Evolutionary conservation across 768 basidiomycete species (phyloP).

Genomic region (Hemileccinum rubropunctum): DNA sequence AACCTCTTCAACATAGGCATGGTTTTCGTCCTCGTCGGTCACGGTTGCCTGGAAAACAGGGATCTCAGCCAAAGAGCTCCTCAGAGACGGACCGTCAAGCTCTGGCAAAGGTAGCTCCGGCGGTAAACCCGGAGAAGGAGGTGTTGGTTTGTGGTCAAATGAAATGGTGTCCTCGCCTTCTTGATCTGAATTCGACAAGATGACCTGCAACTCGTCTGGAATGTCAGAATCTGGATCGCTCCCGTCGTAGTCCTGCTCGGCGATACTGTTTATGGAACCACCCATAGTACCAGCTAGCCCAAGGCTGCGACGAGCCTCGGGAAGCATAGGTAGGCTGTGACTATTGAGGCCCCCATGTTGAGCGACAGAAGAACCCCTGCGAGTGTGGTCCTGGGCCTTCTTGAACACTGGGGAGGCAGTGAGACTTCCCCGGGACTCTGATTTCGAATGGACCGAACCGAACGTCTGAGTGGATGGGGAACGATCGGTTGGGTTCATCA

Average conservation of each 20-base stretch:
- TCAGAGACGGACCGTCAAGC: conserved; percentile 7
- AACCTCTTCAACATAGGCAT: conserved; percentile 40
- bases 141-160: conserved; percentile 13
- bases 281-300: conserved; percentile 71
- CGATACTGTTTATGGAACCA: conserved; percentile 49
- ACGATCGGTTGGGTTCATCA: conserved; percentile 16
- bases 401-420: conserved; percentile 36
- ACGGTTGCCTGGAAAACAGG: conserved; percentile 45
- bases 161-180: conserved; percentile 43
- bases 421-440: conserved; percentile 20
- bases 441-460: conserved; percentile 34
- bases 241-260: conserved; percentile 44
- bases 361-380: conserved; percentile 26
- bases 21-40: conserved; percentile 43
- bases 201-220: conserved; percentile 70
- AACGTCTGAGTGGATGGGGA: conserved; percentile 37
- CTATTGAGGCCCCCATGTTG: conserved; percentile 13
- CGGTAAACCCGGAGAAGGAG: conserved; percentile 42
- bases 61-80: conserved; percentile 19
- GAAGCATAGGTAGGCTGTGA: conserved; percentile 40
- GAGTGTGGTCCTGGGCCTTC: conserved; percentile 21
- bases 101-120: conserved; percentile 40
- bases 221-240: conserved; percentile 76
- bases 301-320: conserved; percentile 52
- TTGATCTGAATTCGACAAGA: conserved; percentile 46